Evolutionary conservation across 257 asterid species (phyloP).

Genomic region (Scutellaria barbata): DNA sequence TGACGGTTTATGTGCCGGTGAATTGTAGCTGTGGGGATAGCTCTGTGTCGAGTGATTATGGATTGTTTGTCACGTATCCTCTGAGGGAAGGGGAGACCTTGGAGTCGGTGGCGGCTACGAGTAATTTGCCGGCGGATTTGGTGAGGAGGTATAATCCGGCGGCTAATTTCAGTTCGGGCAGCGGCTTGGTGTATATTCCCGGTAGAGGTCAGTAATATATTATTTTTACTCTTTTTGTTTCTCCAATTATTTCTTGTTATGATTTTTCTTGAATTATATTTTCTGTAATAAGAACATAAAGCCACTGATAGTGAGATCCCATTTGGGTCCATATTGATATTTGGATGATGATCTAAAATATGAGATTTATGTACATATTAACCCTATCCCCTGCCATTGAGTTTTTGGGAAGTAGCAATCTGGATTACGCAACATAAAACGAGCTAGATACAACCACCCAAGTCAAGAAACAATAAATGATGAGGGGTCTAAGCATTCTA

Average conservation of each 20-base stretch:
- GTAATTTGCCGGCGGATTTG: slow-evolving; percentile 55
- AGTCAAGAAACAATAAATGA: neutral
- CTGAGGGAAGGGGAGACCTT: slow-evolving; percentile 57
- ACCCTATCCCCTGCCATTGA: neutral
- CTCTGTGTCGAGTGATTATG: slow-evolving; percentile 53
- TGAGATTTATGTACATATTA: neutral
- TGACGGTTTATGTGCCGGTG: slow-evolving; percentile 59
- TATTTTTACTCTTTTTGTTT: neutral
- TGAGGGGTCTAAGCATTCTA: neutral
- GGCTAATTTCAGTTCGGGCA: slow-evolving; percentile 52
- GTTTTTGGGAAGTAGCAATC: neutral
- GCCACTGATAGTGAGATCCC: neutral
- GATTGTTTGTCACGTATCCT: slow-evolving; percentile 84
- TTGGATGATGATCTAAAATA: neutral
- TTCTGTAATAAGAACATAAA: neutral
- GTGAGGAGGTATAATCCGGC: slow-evolving; percentile 63
- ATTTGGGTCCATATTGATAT: slow-evolving; percentile 5
- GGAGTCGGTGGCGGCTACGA: slow-evolving; percentile 52
- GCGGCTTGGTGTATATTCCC: slow-evolving; percentile 68
- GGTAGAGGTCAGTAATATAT: slow-evolving; percentile 59
- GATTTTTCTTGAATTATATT: neutral
- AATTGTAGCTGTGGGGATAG: slow-evolving; percentile 84
- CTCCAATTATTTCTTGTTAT: neutral
- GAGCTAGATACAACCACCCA: slow-evolving; percentile 11
- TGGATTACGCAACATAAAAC: neutral